These are phyloP conservation scores for Epicoccum nigrum DNA, from an alignment of 2,329 filamentous ascomycete species.

Conservation along the genomic window DNA sequence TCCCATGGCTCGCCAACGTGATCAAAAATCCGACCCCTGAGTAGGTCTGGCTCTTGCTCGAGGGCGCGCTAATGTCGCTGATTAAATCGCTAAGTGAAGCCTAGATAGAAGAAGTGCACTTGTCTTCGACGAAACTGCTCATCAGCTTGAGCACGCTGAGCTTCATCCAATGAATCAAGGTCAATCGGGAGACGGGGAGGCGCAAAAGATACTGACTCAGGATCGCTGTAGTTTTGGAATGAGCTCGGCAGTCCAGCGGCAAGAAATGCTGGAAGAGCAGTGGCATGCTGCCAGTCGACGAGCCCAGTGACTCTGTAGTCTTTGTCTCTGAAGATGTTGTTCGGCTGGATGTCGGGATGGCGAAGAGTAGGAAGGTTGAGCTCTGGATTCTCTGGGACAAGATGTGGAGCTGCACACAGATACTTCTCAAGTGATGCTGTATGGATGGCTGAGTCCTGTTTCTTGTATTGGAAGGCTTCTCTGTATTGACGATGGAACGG, in stretches of 20 bases:
- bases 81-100: conserved; percentile 33
- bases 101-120: conserved; percentile 40
- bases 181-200: conserved; percentile 29
- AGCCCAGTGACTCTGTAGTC: conserved; percentile 27
- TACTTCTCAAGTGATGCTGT: conserved; percentile 40
- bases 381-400: conserved; percentile 25
- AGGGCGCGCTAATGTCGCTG: conserved; percentile 35
- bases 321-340: conserved; percentile 34
- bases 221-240: conserved; percentile 51
- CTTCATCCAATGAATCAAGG: conserved; percentile 29
- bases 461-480: conserved; percentile 42
- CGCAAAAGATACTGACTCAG: conserved; percentile 27
- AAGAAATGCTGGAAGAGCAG: conserved; percentile 47
- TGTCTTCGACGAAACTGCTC: conserved; percentile 33
- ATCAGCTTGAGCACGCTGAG: conserved; percentile 2
- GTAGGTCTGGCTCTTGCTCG: conserved; percentile 22
- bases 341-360: conserved; percentile 45
- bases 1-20: conserved; percentile 37
- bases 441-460: conserved; percentile 34
- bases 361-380: conserved; percentile 34
- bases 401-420: conserved; percentile 29
- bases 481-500: conserved; percentile 40
- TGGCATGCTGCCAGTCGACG: conserved; percentile 52
- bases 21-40: conserved; percentile 34
- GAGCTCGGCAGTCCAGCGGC: conserved; percentile 47